Evolutionary conservation across 805 yeast species (phyloP).

Genomic region (Pichia cephalocereana): DNA sequence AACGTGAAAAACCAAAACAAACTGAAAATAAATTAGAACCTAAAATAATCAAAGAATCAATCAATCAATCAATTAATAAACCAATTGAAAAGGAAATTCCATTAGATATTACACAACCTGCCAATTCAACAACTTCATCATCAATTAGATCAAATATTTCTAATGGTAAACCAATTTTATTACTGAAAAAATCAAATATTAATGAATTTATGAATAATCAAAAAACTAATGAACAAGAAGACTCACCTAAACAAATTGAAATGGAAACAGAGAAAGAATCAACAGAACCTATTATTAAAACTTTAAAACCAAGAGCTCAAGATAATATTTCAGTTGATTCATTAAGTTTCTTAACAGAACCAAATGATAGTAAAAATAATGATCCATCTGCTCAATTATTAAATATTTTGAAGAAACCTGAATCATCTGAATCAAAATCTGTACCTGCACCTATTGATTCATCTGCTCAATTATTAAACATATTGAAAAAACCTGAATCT

Average conservation of each 20-base stretch:
- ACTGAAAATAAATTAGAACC: background rate
- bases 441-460: too few relatives aligned
- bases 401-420: background rate
- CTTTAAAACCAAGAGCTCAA: background rate
- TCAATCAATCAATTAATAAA: background rate
- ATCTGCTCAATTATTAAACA: constrained; percentile 3
- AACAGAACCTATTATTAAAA: background rate
- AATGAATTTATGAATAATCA: background rate
- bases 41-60: background rate
- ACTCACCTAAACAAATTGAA: too few relatives aligned
- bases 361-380: background rate
- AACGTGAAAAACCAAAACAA: constrained; percentile 9
- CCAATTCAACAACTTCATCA: constrained; percentile 7
- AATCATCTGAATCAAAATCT: too few relatives aligned
- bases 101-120: constrained; percentile 12
- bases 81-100: background rate
- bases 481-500: constrained; percentile 1
- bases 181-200: constrained; percentile 6
- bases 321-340: constrained; percentile 1
- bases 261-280: background rate
- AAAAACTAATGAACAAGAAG: background rate
- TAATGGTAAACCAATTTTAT: constrained; percentile 4
- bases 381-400: constrained; percentile 9
- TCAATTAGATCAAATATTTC: constrained; percentile 1
- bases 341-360: background rate